Evolutionary conservation across 208 protist species (phyloP).

Genomic region (Acanthamoeba healyi): DNA sequence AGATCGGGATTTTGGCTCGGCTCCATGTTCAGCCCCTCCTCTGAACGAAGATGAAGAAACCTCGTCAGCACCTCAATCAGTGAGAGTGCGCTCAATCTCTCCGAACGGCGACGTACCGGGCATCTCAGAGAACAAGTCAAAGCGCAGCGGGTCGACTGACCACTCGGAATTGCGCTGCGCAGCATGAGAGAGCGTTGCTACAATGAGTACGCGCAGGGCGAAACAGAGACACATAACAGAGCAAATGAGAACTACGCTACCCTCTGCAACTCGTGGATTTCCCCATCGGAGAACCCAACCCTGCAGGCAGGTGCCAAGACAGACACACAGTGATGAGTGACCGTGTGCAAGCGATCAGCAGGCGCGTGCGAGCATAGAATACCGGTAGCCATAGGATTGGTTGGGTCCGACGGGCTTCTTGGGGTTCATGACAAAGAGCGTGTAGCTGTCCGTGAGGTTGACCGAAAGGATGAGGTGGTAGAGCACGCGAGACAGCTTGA

Average conservation of each 20-base stretch:
- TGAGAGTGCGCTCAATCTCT: too few relatives aligned
- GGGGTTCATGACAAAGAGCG: constrained; percentile 17
- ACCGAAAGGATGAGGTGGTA: background rate
- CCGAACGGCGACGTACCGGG: background rate
- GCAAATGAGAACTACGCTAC: too few relatives aligned
- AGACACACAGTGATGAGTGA: background rate
- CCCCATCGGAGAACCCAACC: constrained; percentile 7
- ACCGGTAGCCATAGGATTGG: constrained; percentile 21
- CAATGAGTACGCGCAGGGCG: too few relatives aligned
- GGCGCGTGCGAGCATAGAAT: background rate
- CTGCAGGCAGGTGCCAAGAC: too few relatives aligned
- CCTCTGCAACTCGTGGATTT: background rate
- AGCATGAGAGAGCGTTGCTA: too few relatives aligned
- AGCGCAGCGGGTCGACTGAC: background rate
- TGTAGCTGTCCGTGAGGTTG: constrained; percentile 40
- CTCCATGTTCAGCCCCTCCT: background rate
- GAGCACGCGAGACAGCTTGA: constrained; percentile 4
- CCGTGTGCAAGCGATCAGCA: too few relatives aligned
- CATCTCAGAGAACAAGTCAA: background rate
- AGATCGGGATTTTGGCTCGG: background rate
- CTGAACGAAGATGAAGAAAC: too few relatives aligned
- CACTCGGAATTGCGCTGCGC: background rate
- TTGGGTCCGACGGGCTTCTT: background rate
- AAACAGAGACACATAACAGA: too few relatives aligned
- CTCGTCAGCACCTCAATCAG: too few relatives aligned